phyloP scores from a whole-genome alignment of 495 filamentous ascomycete genomes.

The Chaetomium fimeti region DNA sequence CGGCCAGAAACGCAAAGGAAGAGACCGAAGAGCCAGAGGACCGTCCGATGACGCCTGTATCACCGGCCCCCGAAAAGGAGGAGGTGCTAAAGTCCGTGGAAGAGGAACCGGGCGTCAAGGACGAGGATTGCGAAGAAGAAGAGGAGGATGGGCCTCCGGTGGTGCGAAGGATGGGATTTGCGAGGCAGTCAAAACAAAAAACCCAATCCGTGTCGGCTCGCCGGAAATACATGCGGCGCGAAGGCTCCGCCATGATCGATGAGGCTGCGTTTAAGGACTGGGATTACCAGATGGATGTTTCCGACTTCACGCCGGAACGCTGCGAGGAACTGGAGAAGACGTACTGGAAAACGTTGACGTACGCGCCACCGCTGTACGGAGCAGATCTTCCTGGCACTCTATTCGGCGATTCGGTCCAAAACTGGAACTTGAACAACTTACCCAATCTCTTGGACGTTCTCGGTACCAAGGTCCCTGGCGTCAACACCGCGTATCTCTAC shows the following conservation, averaged over 20 bases:
- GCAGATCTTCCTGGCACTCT: slow-evolving; percentile 95
- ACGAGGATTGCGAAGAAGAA: slow-evolving; percentile 48
- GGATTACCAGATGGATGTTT: slow-evolving; percentile 79
- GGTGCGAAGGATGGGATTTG: slow-evolving; percentile 43
- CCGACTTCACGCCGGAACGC: slow-evolving; percentile 84
- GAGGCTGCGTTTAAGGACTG: slow-evolving; percentile 84
- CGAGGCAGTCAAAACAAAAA: slow-evolving; percentile 48
- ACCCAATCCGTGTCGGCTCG: slow-evolving; percentile 59
- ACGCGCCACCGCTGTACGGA: slow-evolving; percentile 90
- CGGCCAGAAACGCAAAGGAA: slow-evolving; percentile 32
- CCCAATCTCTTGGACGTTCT: slow-evolving; percentile 91
- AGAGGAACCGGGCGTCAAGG: slow-evolving; percentile 43
- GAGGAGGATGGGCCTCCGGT: slow-evolving; percentile 31
- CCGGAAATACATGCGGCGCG: slow-evolving; percentile 76
- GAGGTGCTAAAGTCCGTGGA: slow-evolving; percentile 49
- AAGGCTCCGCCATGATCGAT: slow-evolving; percentile 70
- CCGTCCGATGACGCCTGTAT: slow-evolving; percentile 56
- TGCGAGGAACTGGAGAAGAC: slow-evolving; percentile 89
- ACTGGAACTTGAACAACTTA: slow-evolving; percentile 93
- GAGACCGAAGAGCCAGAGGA: slow-evolving; percentile 42
- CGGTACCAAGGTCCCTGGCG: slow-evolving; percentile 91
- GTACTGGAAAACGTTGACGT: slow-evolving; percentile 96
- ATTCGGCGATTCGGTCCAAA: slow-evolving; percentile 82
- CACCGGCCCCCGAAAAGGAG: slow-evolving; percentile 45
- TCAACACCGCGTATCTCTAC: slow-evolving; percentile 98